A percentile compares a stretch with the other conserved stretches of the same genome.
These are phyloP conservation scores for Termitomyces sp. DNA, from an alignment of 1,284 basidiomycete genomes.

Conservation along the genomic window DNA sequence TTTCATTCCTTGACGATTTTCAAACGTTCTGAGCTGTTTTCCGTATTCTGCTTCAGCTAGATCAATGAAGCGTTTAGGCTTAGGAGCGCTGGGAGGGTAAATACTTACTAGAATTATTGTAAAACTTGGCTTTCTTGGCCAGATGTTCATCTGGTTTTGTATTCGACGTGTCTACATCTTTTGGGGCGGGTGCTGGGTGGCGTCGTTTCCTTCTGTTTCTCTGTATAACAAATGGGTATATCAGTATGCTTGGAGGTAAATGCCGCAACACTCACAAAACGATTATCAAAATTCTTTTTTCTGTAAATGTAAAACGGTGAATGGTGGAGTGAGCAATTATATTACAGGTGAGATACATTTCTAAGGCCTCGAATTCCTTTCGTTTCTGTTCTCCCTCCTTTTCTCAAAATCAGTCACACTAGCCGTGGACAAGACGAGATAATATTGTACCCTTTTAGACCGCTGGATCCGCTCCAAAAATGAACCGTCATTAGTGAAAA, in stretches of 20 bases:
- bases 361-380: conserved; percentile 44
- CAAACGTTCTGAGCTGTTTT: conserved; percentile 24
- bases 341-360: conserved; percentile 28
- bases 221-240: conserved; percentile 25
- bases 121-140: conserved; percentile 14
- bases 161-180: neutral
- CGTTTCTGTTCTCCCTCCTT: conserved; percentile 58
- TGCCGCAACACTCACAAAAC: conserved; percentile 47
- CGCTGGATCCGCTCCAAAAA: conserved; percentile 23
- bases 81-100: neutral
- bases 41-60: conserved; percentile 24
- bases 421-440: neutral
- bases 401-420: neutral
- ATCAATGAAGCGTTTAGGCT: neutral
- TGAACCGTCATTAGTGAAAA: conserved; percentile 25
- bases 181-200: conserved; percentile 12
- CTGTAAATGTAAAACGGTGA: conserved; percentile 26
- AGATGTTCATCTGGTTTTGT: conserved; percentile 2
- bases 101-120: conserved; percentile 9
- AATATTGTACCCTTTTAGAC: conserved; percentile 15
- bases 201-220: conserved; percentile 57
- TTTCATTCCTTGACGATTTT: conserved; percentile 23
- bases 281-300: conserved; percentile 53
- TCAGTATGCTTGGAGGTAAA: neutral
- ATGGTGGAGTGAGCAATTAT: conserved; percentile 1